A percentile compares a stretch with the other conserved stretches of the same genome.
Evolutionary conservation across 1,284 basidiomycete genomes (phyloP).

Genomic region (Ganoderma lucidum): DNA sequence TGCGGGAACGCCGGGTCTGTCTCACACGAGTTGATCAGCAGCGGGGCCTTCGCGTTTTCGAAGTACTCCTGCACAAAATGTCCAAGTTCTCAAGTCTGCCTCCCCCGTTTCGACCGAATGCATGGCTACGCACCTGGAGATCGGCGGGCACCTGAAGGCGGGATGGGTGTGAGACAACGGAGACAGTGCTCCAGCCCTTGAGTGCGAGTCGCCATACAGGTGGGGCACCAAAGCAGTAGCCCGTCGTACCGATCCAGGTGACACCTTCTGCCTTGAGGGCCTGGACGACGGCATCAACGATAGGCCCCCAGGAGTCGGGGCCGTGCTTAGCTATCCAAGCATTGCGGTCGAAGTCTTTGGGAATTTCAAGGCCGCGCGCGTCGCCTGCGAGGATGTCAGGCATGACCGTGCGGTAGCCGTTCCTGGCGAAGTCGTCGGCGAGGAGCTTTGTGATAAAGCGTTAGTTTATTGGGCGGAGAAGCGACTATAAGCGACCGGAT

Average conservation of each 20-base stretch:
- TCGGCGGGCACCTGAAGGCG: constrained; percentile 61
- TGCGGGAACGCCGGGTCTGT: constrained; percentile 58
- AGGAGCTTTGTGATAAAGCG: constrained; percentile 52
- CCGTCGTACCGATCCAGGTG: constrained; percentile 64
- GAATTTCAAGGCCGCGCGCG: constrained; percentile 49
- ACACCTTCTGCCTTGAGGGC: constrained; percentile 67
- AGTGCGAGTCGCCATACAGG: constrained; percentile 66
- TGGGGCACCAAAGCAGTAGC: constrained; percentile 78
- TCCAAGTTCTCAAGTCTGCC: neutral
- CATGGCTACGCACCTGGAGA: constrained; percentile 44
- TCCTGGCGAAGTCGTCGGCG: constrained; percentile 76
- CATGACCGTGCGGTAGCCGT: constrained; percentile 70
- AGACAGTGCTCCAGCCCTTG: constrained; percentile 61
- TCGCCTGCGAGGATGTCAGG: constrained; percentile 72
- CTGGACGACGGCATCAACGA: constrained; percentile 62
- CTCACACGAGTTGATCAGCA: constrained; percentile 72
- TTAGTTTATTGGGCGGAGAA: neutral
- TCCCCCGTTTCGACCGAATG: neutral
- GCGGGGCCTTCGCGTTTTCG: constrained; percentile 54
- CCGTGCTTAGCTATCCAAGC: constrained; percentile 41
- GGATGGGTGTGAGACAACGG: constrained; percentile 73
- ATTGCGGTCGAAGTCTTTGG: constrained; percentile 58
- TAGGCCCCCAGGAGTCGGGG: constrained; percentile 46
- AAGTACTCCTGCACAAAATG: constrained; percentile 45
- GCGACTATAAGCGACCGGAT: neutral